These are phyloP conservation scores for Rhodotorula paludigena DNA, from an alignment of 768 basidiomycete species.

Conservation along the genomic window DNA sequence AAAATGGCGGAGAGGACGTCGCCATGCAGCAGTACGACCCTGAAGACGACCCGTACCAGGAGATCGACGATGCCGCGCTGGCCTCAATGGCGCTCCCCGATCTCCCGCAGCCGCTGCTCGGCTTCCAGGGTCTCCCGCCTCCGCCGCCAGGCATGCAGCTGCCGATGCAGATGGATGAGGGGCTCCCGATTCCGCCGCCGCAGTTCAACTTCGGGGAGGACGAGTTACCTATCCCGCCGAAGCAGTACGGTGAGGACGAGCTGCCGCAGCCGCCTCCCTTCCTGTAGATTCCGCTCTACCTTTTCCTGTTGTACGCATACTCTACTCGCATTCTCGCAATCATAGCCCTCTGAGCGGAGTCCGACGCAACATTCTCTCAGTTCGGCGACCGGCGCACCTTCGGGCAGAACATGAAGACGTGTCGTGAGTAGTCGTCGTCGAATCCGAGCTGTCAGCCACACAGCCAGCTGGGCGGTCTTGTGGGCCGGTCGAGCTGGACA, in stretches of 20 bases:
- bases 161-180: not conserved
- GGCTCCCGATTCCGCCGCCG: conserved; percentile 7
- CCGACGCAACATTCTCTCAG: too few relatives aligned
- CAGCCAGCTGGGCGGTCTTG: too few relatives aligned
- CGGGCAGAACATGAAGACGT: too few relatives aligned
- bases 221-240: not conserved
- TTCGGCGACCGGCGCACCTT: too few relatives aligned
- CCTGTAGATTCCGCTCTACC: not conserved
- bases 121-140: not conserved
- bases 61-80: conserved; percentile 11
- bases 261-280: not conserved
- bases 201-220: not conserved
- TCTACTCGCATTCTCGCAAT: not conserved
- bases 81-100: conserved; percentile 6
- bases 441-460: too few relatives aligned
- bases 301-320: not conserved
- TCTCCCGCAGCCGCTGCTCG: not conserved
- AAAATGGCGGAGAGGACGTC: not conserved
- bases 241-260: not conserved
- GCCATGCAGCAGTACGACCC: not conserved
- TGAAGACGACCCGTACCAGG: not conserved
- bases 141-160: not conserved
- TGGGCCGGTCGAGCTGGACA: too few relatives aligned
- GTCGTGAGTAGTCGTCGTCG: too few relatives aligned
- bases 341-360: too few relatives aligned